Base-by-base conservation (phyloP, 2,329 filamentous ascomycete genomes). In the Hirsutella minnesotensis region DNA sequence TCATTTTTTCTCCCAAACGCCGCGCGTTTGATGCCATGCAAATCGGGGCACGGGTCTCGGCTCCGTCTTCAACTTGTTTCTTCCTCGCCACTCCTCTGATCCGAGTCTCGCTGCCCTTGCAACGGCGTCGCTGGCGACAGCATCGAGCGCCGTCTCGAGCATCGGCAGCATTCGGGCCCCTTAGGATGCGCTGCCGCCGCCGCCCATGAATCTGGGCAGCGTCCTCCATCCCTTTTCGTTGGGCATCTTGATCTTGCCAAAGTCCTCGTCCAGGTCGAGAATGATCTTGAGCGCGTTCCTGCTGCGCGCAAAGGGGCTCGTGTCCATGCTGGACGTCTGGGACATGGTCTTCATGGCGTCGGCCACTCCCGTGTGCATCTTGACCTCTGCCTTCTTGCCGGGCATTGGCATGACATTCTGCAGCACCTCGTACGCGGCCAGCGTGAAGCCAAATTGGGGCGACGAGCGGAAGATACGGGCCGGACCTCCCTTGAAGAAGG, bases 401-500 rank as follows among this genome's bases (percentile, higher is more conserved):
- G 88, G 87, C 56, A 64, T 60, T 5, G 92, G 92, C 37, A 96
- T 66, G 36, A 80, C 42, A 47, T 72, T 84, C 67, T 95, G 88
- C 40, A 98, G 70, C 31, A 98, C 74, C 65, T 98, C 92, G 64
- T 96, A 98, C 36, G 86, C 85, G 3, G 92, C 92, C 20, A 98
- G 79, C 0, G 92, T 98, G 71, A 96, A 96, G 50, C 92, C 92
- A 62, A 98, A 98, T 61, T 98, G 92, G 15, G 92, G 92, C 12
- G 88, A 95, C 1, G 88, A 95, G 56, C 92, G 83, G 61, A 96
- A 66, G 57, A 98, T 94, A 70, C 92, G 86, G 9, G 92, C 92
- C 1, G 90, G 89, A 1, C 92, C 92, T 52, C 92, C 92, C 73
- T 96, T 96, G 81, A 96, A 98, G 73, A 98, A 98, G 21, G 92